Conservation (phyloP, 805 yeast species). For the Kodamaea jinghongensis region DNA sequence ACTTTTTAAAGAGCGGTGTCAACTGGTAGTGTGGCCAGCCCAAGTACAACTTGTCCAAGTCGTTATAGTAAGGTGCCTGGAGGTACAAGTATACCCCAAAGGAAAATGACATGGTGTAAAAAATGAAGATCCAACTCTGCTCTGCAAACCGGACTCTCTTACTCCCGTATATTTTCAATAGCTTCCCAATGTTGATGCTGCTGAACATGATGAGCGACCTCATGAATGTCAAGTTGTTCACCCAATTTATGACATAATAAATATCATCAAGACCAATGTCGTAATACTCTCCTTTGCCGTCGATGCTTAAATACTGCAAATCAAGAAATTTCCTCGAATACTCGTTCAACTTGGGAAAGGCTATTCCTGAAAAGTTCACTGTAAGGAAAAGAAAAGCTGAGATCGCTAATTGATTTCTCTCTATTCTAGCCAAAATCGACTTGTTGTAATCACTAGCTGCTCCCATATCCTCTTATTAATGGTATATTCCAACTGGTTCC, state of each 20-base stretch:
- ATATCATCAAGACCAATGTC: constrained; percentile 57
- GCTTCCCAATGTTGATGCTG: constrained; percentile 53
- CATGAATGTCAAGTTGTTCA: constrained; percentile 54
- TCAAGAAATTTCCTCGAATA: constrained; percentile 35
- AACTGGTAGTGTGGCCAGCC: constrained; percentile 75
- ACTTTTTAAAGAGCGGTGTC: constrained; percentile 53
- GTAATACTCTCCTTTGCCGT: constrained; percentile 27
- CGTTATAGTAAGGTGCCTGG: constrained; percentile 56
- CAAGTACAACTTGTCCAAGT: constrained; percentile 56
- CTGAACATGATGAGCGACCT: constrained; percentile 61
- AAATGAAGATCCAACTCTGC: constrained; percentile 75
- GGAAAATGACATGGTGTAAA: constrained; percentile 53
- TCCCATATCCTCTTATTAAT: too few relatives aligned
- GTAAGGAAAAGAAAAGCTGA: constrained; percentile 27
- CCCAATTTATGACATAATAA: constrained; percentile 52
- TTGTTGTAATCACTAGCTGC: constrained; percentile 14
- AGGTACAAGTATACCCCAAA: constrained; percentile 59
- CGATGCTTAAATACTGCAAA: constrained; percentile 22
- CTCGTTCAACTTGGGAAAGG: constrained; percentile 19
- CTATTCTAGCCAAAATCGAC: constrained; percentile 27
- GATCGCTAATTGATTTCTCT: constrained; percentile 35
- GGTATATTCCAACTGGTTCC: too few relatives aligned
- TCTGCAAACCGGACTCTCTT: constrained; percentile 66
- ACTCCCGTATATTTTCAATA: too few relatives aligned
- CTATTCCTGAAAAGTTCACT: constrained; percentile 26